phyloP scores from a whole-genome alignment of 2,329 filamentous ascomycete genomes.

The Xylariaceae sp. region DNA sequence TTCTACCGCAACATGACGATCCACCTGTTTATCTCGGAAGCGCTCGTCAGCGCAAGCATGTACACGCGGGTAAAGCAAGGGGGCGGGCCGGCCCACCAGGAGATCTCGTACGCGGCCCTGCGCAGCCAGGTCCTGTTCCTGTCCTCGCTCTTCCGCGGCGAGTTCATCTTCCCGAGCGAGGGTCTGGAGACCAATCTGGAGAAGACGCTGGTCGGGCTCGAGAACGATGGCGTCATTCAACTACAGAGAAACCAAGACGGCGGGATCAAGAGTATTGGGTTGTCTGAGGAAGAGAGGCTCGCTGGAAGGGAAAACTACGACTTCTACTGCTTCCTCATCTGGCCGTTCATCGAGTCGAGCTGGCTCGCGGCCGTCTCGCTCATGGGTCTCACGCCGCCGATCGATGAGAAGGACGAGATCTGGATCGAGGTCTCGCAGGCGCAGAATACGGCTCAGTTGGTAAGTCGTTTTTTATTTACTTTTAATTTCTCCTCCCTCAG shows the following conservation, averaged over 20 bases:
- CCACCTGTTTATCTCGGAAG: conserved; percentile 91
- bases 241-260: conserved; percentile 53
- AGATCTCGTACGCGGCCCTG: conserved; percentile 69
- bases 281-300: conserved; percentile 69
- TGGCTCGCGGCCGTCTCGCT: conserved; percentile 89
- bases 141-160: conserved; percentile 86
- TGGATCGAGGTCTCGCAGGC: conserved; percentile 77
- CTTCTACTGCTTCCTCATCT: conserved; percentile 97
- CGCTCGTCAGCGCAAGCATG: conserved; percentile 82
- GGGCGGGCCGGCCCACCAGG: conserved; percentile 75
- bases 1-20: conserved; percentile 99
- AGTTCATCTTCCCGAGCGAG: conserved; percentile 93
- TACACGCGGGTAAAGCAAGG: conserved; percentile 89
- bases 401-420: conserved; percentile 50
- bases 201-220: conserved; percentile 70
- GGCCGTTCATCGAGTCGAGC: conserved; percentile 92
- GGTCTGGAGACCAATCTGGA: conserved; percentile 76
- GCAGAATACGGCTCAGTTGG: conserved; percentile 75
- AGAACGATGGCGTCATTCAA: conserved; percentile 70
- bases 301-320: conserved; percentile 91
- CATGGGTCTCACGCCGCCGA: conserved; percentile 76
- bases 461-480: too few species aligned
- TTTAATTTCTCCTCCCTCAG: conserved; percentile 24
- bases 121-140: conserved; percentile 79
- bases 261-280: conserved; percentile 61